These are phyloP conservation scores for Malus orientalis DNA, from an alignment of 306 rosid genomes.

Conservation along the genomic window DNA sequence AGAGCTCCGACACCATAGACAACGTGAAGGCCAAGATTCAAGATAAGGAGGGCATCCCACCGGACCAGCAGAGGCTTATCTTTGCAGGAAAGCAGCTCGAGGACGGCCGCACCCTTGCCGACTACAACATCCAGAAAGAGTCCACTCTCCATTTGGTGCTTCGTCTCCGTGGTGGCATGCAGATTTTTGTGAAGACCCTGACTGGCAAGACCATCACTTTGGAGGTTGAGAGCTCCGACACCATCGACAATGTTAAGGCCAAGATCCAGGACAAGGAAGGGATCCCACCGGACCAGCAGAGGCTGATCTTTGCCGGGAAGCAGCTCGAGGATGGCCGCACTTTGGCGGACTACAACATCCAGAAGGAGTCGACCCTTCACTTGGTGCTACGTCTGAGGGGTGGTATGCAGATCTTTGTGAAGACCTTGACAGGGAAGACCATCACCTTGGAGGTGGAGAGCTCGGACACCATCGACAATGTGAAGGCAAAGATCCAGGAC, in stretches of 20 bases:
- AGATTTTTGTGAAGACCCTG: background rate
- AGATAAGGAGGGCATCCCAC: slow-evolving; percentile 70
- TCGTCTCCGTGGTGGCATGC: slow-evolving; percentile 1
- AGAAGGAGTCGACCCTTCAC: slow-evolving; percentile 64
- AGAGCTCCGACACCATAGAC: slow-evolving; percentile 59
- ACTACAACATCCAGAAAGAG: background rate
- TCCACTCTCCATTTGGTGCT: no score
- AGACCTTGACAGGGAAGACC: slow-evolving; percentile 57
- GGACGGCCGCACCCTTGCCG: background rate
- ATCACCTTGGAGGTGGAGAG: slow-evolving; percentile 66
- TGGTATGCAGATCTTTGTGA: slow-evolving; percentile 62
- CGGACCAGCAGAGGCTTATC: slow-evolving; percentile 30
- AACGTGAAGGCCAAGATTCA: slow-evolving; percentile 67
- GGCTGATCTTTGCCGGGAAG: slow-evolving; percentile 61
- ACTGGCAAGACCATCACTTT: background rate
- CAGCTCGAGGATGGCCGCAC: slow-evolving; percentile 59
- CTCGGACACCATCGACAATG: slow-evolving; percentile 57
- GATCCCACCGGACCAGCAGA: slow-evolving; percentile 62
- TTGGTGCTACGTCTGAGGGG: slow-evolving; percentile 53
- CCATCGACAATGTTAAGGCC: background rate
- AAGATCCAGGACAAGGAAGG: slow-evolving; percentile 77
- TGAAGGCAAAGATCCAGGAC: slow-evolving; percentile 54
- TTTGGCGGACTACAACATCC: slow-evolving; percentile 57
- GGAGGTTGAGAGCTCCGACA: background rate
- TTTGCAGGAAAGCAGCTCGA: background rate